Evolutionary conservation across 768 basidiomycete species (phyloP), one percentile per base, ranked within the genome.

Genomic region (Suillus hirtellus): DNA sequence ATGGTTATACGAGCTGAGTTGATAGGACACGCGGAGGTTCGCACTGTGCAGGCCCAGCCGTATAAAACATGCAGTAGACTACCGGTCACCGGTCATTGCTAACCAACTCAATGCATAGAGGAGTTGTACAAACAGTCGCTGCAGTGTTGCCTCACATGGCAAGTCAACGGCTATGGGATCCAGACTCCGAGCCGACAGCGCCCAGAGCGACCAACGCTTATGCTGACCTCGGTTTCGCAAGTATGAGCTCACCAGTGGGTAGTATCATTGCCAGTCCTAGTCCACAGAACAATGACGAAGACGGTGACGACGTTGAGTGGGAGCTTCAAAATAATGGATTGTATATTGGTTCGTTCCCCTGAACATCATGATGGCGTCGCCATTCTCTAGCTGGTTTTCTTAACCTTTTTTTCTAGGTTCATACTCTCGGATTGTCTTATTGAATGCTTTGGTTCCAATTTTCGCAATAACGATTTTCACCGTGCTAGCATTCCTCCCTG

Each of bases 361-460:
- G 59, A 47, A 47, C 46, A 35, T 35, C 35, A 35, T 35, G 35
- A 1, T 10, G 35, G 27, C 31, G 31, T 31, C 31, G 31, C 31
- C 31, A 31, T 31, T 31, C 31, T 31, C 35, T 9, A 35, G 35
- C 35, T 35, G 1, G 35, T 35, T 1, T 35, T 35, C 35, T 35
- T 2, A 35, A 35, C 35, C 35, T 2, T 35, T 35, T 35, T 10
- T 10, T 63, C 47, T 64, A 92, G 90, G 89, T 24, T 89, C 89
- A 4, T 90, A 90, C 77, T 73, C 69, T 44, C 79, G 78, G 40
- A 72, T 88, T 12, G 59, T 89, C 43, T 72, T 78, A n/a, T 66
- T 87, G 53, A 89, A 91, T 70, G 79, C 82, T 0, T 74, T 88
- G 40, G 85, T 85, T n/a, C 88, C 89, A 1, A 60, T 86, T 44